These are phyloP conservation scores for Kodamaea nitidulidarum DNA, from an alignment of 805 yeast species.

Conservation along the genomic window DNA sequence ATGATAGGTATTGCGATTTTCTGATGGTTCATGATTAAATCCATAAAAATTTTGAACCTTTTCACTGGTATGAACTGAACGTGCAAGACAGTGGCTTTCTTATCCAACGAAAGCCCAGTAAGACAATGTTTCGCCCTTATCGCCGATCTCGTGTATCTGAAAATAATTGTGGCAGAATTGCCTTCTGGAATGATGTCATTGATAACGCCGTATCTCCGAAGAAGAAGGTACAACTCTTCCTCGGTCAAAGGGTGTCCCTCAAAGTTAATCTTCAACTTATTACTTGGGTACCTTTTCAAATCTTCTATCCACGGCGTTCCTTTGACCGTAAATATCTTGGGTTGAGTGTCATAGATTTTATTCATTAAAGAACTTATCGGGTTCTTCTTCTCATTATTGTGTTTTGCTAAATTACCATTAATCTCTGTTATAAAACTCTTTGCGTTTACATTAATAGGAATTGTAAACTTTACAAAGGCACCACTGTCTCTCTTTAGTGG, in stretches of 20 bases:
- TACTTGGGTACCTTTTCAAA: conserved; percentile 69
- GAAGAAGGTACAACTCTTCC: conserved; percentile 73
- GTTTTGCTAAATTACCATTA: conserved; percentile 39
- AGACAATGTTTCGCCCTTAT: conserved; percentile 87
- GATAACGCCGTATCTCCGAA: conserved; percentile 85
- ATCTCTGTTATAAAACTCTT: conserved; percentile 53
- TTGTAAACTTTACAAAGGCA: conserved; percentile 74
- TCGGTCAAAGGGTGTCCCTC: conserved; percentile 76
- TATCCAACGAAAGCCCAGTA: conserved; percentile 65
- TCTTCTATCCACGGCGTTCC: conserved; percentile 98
- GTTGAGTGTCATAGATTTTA: conserved; percentile 25
- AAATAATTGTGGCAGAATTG: conserved; percentile 44
- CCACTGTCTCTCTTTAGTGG: conserved; percentile 88
- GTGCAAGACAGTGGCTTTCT: conserved; percentile 57
- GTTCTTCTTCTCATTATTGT: conserved; percentile 12
- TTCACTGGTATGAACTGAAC: conserved; percentile 63
- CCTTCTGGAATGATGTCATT: conserved; percentile 63
- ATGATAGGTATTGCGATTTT: conserved; percentile 77
- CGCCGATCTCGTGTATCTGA: conserved; percentile 59
- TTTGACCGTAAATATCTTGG: conserved; percentile 66
- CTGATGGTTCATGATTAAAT: conserved; percentile 68
- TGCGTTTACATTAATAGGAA: conserved; percentile 49
- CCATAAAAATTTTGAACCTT: conserved; percentile 49
- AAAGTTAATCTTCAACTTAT: conserved; percentile 58
- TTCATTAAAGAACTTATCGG: conserved; percentile 10